These are phyloP conservation scores for Aureobasidium mangrovei DNA, from an alignment of 2,329 filamentous ascomycete species.

Conservation along the genomic window DNA sequence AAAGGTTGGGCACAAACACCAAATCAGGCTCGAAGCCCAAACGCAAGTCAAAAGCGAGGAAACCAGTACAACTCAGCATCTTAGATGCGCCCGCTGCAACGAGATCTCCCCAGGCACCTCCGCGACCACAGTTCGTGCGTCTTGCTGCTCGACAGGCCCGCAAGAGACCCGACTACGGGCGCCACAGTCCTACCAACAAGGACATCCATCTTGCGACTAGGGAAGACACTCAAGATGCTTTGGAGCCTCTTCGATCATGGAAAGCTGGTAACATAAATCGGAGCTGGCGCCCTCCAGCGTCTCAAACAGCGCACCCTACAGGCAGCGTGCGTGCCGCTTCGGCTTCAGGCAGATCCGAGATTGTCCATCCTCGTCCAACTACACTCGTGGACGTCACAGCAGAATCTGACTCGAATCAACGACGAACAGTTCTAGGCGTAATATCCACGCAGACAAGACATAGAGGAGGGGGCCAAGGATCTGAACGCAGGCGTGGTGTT, in stretches of 20 bases:
- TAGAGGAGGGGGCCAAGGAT: not conserved
- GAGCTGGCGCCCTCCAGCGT: not conserved
- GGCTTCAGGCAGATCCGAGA: not conserved
- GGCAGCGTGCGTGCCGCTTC: not conserved
- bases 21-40: constrained; percentile 2
- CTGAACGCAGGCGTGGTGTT: not conserved
- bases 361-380: not conserved
- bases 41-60: constrained; percentile 10
- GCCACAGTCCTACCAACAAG: constrained; percentile 45
- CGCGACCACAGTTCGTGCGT: constrained; percentile 46
- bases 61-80: constrained; percentile 35
- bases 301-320: not conserved
- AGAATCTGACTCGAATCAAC: not conserved
- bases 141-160: constrained; percentile 47
- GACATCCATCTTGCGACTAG: constrained; percentile 43
- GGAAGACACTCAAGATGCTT: constrained; percentile 48
- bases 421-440: not conserved
- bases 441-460: not conserved
- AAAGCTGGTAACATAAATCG: constrained; percentile 34
- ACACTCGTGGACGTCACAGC: not conserved
- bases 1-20: not conserved
- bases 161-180: constrained; percentile 38
- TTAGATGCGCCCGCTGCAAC: constrained; percentile 38
- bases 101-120: constrained; percentile 20
- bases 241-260: constrained; percentile 43